Conservation (phyloP, 495 filamentous ascomycete species). For the Hyaloscypha bicolor region DNA sequence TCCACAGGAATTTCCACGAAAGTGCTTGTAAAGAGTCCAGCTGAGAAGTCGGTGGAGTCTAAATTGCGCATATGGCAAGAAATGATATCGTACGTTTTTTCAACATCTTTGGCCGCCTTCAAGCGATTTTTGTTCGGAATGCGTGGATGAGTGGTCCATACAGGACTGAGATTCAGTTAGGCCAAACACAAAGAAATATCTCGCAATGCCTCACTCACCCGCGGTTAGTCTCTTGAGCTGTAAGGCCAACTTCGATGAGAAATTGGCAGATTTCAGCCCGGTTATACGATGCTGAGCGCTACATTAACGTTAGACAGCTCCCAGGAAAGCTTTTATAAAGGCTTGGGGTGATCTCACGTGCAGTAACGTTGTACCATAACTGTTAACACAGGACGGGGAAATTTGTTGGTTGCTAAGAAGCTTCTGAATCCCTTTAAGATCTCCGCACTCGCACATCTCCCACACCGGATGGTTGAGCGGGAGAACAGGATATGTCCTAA, state of each 20-base stretch:
- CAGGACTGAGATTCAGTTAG: background rate
- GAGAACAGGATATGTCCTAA: background rate
- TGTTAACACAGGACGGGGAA: conserved; percentile 9
- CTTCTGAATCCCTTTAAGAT: conserved; percentile 2
- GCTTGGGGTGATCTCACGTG: conserved; percentile 5
- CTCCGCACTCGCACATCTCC: background rate
- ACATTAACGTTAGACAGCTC: background rate
- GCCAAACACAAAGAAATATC: background rate
- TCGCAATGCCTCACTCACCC: background rate
- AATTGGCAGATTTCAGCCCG: background rate
- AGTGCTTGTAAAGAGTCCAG: background rate
- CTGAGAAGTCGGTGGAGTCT: background rate
- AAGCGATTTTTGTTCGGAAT: too few relatives aligned
- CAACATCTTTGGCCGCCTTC: background rate
- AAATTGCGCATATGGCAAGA: background rate
- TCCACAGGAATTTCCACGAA: background rate
- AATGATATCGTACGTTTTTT: background rate
- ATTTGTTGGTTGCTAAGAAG: background rate
- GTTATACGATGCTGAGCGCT: background rate
- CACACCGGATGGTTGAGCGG: background rate
- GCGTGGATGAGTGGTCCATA: background rate
- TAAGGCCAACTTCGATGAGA: background rate
- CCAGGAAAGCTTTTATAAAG: background rate
- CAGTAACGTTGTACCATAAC: background rate
- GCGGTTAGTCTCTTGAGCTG: background rate